Conservation (phyloP, 495 filamentous ascomycete genomes). For the Aspergillus leporis region DNA sequence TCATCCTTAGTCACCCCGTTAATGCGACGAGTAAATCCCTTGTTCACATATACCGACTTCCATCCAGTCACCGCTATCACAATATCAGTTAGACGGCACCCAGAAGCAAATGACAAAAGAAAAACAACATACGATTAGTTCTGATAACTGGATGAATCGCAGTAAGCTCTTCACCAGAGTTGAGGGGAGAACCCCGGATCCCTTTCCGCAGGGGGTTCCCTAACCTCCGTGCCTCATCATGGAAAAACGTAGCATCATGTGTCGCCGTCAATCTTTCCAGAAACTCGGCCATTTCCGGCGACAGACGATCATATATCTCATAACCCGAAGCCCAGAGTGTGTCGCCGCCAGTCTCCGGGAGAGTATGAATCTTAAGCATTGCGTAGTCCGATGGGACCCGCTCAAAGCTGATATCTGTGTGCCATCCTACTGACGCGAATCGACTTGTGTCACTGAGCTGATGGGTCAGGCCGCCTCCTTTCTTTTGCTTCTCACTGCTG, state of each 20-base stretch:
- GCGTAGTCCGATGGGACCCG: slow-evolving; percentile 67
- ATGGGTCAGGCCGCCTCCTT: slow-evolving; percentile 36
- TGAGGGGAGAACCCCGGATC: slow-evolving; percentile 52
- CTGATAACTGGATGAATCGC: slow-evolving; percentile 71
- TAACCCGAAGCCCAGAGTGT: slow-evolving; percentile 47
- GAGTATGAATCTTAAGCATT: slow-evolving; percentile 55
- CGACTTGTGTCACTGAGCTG: slow-evolving; percentile 35
- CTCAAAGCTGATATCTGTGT: slow-evolving; percentile 72
- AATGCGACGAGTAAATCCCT: slow-evolving; percentile 61
- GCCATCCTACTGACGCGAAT: slow-evolving; percentile 53
- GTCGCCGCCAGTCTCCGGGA: slow-evolving; percentile 75
- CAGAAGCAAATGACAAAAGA: neutral
- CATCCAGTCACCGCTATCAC: slow-evolving; percentile 66
- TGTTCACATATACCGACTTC: slow-evolving; percentile 70
- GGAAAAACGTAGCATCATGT: slow-evolving; percentile 54
- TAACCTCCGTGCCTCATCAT: slow-evolving; percentile 32
- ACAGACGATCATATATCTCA: slow-evolving; percentile 66
- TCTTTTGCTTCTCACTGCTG: slow-evolving; percentile 40
- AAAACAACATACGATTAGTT: slow-evolving; percentile 58
- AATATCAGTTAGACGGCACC: neutral
- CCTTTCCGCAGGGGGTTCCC: slow-evolving; percentile 29
- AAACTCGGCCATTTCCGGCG: slow-evolving; percentile 59
- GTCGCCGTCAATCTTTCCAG: slow-evolving; percentile 67
- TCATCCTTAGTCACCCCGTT: slow-evolving; percentile 52
- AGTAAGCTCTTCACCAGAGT: slow-evolving; percentile 58